phyloP scores from a whole-genome alignment of 495 filamentous ascomycete species.

The Astrocystis sublimbata region DNA sequence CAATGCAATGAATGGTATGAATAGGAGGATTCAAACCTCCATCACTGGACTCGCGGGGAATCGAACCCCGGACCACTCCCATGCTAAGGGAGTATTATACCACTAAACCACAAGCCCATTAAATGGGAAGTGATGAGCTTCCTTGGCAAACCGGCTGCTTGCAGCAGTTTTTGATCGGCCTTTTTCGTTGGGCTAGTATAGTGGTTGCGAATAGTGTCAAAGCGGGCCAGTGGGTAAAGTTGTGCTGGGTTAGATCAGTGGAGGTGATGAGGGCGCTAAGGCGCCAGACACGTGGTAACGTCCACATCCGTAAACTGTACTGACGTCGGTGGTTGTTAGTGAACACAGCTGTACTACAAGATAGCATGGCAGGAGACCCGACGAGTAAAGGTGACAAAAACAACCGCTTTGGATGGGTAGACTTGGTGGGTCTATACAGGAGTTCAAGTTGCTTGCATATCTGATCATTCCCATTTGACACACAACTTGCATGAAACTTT shows the following conservation, averaged over 20 bases:
- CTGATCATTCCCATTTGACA: not conserved
- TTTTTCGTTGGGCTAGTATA: not conserved
- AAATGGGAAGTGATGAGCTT: not conserved
- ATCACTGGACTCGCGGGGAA: constrained; percentile 46
- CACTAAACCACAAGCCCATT: constrained; percentile 23
- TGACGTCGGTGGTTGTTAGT: not conserved
- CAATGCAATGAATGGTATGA: constrained; percentile 9
- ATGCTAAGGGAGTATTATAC: constrained; percentile 43
- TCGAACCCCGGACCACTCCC: constrained; percentile 56
- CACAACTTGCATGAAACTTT: not conserved
- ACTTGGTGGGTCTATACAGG: not conserved
- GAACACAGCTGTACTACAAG: not conserved
- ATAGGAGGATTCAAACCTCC: constrained; percentile 19
- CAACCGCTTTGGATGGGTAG: not conserved
- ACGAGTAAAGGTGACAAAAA: not conserved
- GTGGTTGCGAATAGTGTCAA: not conserved
- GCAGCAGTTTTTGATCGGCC: not conserved
- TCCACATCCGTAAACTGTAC: not conserved
- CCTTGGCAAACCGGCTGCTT: not conserved
- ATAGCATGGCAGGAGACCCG: not conserved
- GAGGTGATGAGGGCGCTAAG: not conserved
- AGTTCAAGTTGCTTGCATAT: not conserved
- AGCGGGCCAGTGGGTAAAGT: not conserved
- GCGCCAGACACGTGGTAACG: not conserved
- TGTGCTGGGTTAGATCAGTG: not conserved